A percentile compares a stretch with the other conserved stretches of the same genome.
Evolutionary conservation across 2,329 filamentous ascomycete species (phyloP).

Genomic region (Fusarium ambrosium): DNA sequence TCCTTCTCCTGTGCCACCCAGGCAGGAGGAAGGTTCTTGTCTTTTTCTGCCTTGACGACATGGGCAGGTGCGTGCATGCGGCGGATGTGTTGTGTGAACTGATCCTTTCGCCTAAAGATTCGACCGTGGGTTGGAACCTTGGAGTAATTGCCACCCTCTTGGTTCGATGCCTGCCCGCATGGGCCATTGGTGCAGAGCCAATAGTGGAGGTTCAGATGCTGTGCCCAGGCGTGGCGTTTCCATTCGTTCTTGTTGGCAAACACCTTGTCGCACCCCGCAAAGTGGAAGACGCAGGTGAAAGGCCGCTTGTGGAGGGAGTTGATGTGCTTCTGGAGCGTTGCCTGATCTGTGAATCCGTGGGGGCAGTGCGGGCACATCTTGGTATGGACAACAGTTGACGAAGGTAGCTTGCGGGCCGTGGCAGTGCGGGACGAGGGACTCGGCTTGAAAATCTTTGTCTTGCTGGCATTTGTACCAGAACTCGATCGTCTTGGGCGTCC

Average conservation of each 20-base stretch:
- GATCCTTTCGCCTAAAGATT: constrained; percentile 90
- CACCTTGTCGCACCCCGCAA: constrained; percentile 79
- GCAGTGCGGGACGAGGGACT: not conserved
- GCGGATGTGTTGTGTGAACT: constrained; percentile 89
- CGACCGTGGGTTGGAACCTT: constrained; percentile 65
- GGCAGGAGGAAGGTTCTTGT: constrained; percentile 52
- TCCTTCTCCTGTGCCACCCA: constrained; percentile 68
- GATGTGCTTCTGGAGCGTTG: constrained; percentile 62
- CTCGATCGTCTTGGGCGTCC: constrained; percentile 23
- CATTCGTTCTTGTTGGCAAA: constrained; percentile 93
- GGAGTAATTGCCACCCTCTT: constrained; percentile 15
- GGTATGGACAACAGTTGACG: constrained; percentile 1
- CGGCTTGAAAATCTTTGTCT: constrained; percentile 25
- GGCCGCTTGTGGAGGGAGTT: constrained; percentile 69
- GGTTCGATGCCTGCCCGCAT: constrained; percentile 58
- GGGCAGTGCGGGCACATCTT: constrained; percentile 38
- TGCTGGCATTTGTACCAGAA: not conserved
- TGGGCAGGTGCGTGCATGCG: constrained; percentile 79
- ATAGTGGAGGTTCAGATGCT: constrained; percentile 81
- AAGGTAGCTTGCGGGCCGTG: constrained; percentile 19
- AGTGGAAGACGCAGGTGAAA: constrained; percentile 83
- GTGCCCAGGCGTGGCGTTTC: constrained; percentile 88
- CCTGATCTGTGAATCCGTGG: constrained; percentile 59
- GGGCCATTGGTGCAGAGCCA: constrained; percentile 80
- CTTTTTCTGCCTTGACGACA: constrained; percentile 48